Percentiles rank a stretch among this genome's conserved stretches.
phyloP scores from a whole-genome alignment of 2,329 filamentous ascomycete genomes.

The Aspergillus flavus region DNA sequence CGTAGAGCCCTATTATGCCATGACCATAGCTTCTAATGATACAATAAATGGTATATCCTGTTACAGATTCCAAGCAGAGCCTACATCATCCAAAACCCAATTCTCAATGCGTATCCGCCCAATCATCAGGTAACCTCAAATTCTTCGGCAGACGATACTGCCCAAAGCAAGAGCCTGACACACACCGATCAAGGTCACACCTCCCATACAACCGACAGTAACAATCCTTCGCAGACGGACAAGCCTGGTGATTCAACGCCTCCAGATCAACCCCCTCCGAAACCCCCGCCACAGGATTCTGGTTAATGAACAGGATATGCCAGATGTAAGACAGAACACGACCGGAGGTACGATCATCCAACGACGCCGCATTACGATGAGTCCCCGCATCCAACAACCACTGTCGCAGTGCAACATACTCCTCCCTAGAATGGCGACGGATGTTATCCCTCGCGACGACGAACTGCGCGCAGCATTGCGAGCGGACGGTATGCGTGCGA shows the following conservation, averaged over 20 bases:
- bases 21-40: background rate
- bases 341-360: conserved; percentile 47
- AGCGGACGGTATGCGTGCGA: conserved; percentile 44
- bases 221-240: conserved; percentile 44
- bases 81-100: background rate
- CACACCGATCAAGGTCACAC: conserved; percentile 39
- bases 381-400: conserved; percentile 52
- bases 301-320: conserved; percentile 51
- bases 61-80: background rate
- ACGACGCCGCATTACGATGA: conserved; percentile 35
- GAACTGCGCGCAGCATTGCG: conserved; percentile 61
- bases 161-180: conserved; percentile 37
- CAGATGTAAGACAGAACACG: conserved; percentile 54
- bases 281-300: conserved; percentile 7
- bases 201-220: conserved; percentile 50
- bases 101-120: conserved; percentile 31
- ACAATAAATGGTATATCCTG: background rate
- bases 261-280: conserved; percentile 35
- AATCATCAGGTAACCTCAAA: conserved; percentile 41
- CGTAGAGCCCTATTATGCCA: background rate
- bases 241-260: conserved; percentile 39
- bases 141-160: conserved; percentile 44
- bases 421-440: conserved; percentile 51
- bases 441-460: conserved; percentile 53
- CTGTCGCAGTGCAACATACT: conserved; percentile 56